Evolutionary conservation across 2,329 filamentous ascomycete species (phyloP).

Genomic region (Ceratocystis cacaofunesta): DNA sequence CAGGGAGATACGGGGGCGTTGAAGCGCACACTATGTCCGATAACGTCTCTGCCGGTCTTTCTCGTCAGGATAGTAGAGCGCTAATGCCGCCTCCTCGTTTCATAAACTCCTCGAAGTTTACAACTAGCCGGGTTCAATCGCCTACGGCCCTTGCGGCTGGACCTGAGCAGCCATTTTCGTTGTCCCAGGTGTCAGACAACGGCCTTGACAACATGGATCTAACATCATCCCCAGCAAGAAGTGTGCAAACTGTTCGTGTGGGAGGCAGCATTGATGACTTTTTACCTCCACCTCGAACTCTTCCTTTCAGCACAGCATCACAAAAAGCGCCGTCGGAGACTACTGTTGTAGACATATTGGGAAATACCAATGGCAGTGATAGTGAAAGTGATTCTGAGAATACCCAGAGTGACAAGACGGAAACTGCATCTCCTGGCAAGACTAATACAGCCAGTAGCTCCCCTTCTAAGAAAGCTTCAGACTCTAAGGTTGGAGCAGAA

Average conservation of each 20-base stretch:
- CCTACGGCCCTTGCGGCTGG: background rate
- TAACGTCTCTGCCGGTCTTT: background rate
- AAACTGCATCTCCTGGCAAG: background rate
- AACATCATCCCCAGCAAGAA: background rate
- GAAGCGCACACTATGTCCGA: background rate
- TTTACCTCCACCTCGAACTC: constrained; percentile 13
- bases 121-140: background rate
- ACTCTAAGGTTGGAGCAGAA: background rate
- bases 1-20: background rate
- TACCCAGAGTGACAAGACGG: background rate
- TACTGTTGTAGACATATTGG: background rate
- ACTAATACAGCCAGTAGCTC: too few relatives aligned
- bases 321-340: background rate
- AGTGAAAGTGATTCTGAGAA: background rate
- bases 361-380: background rate
- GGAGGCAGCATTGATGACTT: constrained; percentile 6
- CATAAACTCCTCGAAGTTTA: background rate
- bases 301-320: constrained; percentile 10
- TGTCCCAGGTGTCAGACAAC: background rate
- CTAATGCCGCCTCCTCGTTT: background rate
- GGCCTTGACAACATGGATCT: background rate
- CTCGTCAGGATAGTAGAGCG: background rate
- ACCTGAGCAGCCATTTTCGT: background rate
- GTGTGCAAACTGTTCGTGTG: background rate
- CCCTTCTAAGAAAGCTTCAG: background rate